Evolutionary conservation across 345 rosid species (phyloP), one percentile per base, ranked within the genome.

Genomic region (Citrus maxima): DNA sequence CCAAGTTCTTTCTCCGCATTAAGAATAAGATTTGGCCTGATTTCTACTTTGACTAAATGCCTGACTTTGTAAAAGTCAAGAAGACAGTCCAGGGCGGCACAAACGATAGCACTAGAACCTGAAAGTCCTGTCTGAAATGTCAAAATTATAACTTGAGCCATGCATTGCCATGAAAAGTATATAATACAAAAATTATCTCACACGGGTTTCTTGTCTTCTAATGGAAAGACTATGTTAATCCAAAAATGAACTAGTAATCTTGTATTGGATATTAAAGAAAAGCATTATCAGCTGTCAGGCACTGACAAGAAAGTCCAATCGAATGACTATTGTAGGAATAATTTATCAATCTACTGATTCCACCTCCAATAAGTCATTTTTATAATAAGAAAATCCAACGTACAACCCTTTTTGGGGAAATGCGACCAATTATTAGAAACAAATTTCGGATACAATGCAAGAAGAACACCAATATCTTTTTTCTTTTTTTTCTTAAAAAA

Each of bases 51-150:
- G 68, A 94, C 81, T 69, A 93, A 79, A 78, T 89, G 93, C 82
- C 98, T 86, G 70, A 96, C 95, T 10, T 90, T 81, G 87, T 93
- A 96, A 84, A 91, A 90, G 82, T 96, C 98, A 2, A 94, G 92
- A 78, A 96, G 92, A 87, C 99, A 96, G 89, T 83, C 89, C 61
- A 94, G 81, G 81, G 97, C 94, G 34, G 99, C 99, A 75, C 93
- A 90, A 13, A 93, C 99, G 22, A 96, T 96, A 67, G 98, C 98
- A 85, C 99, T 94, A 18, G 99, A 95, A 78, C 99, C 98, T 5
- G 99, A 93, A 84, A 93, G 98, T 70, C 99, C 99, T 73, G 97
- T 85, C 99, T 95, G 93, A 74, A 85, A 87, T 55, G 76, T 78
- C 60, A 82, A 77, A 60, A 87, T 68, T 19, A 76, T 35, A 66